Percentiles rank a stretch among this genome's conserved stretches.
phyloP scores from a whole-genome alignment of 371 early-diverging fungal species.

The Globomyces sp. region DNA sequence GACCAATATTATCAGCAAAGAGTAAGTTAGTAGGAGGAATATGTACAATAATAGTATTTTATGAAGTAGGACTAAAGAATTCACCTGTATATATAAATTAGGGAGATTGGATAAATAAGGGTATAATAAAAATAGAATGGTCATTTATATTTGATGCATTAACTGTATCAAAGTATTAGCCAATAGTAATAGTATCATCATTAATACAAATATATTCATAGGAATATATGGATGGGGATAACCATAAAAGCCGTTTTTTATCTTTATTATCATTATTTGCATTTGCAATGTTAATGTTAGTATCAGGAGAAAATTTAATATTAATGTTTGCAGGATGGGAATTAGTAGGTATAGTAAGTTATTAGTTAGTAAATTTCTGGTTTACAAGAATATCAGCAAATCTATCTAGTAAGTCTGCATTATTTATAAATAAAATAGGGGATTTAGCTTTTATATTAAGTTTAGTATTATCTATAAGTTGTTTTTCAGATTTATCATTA shows the following conservation, averaged over 20 bases:
- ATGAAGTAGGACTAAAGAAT: conserved; percentile 2
- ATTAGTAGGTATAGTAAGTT: conserved; percentile 8
- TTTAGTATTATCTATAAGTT: conserved; percentile 54
- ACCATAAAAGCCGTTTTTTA: neutral
- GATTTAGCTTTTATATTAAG: conserved; percentile 63
- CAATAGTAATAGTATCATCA: neutral
- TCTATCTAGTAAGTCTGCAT: conserved; percentile 64
- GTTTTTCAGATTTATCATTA: conserved; percentile 63
- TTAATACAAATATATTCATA: conserved; percentile 9
- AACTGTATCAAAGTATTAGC: conserved; percentile 4
- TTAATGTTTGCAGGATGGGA: conserved; percentile 19
- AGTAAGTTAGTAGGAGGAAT: conserved; percentile 19
- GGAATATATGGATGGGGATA: conserved; percentile 1
- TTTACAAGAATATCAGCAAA: conserved; percentile 69
- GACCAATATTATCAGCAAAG: neutral
- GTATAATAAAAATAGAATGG: conserved; percentile 2
- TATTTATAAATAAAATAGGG: conserved; percentile 67
- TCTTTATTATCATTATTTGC: neutral
- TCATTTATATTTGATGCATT: conserved; percentile 9
- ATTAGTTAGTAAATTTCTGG: conserved; percentile 61
- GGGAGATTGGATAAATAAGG: conserved; percentile 2
- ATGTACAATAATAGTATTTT: conserved; percentile 20
- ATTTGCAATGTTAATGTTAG: conserved; percentile 7
- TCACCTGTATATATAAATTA: conserved; percentile 4
- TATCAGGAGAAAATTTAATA: conserved; percentile 4